A percentile compares a stretch with the other conserved stretches of the same genome.
Conservation (phyloP, 73 alveolate species). For the Diophrys appendiculata region DNA sequence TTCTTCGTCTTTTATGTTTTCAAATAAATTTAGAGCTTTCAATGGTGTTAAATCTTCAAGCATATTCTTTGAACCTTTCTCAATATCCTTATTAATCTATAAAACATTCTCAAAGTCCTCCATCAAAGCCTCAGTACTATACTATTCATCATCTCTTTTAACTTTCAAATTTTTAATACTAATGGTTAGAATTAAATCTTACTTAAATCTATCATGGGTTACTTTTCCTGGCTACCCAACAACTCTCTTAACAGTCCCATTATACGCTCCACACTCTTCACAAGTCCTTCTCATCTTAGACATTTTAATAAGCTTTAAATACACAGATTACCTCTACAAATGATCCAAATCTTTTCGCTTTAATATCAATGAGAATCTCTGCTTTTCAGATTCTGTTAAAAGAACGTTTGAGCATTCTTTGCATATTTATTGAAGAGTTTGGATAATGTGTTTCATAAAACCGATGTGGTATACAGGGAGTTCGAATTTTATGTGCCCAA, state of each 20-base stretch:
- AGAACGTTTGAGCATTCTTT: slow-evolving; percentile 78
- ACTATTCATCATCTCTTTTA: slow-evolving; percentile 31
- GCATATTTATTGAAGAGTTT: slow-evolving; percentile 74
- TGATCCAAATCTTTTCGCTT: slow-evolving; percentile 24
- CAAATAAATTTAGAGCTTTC: slow-evolving; percentile 68
- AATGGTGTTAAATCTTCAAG: slow-evolving; percentile 69
- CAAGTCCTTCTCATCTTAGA: slow-evolving; percentile 76
- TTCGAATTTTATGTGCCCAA: slow-evolving; percentile 87
- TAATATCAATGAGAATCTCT: slow-evolving; percentile 49
- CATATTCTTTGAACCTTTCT: slow-evolving; percentile 45
- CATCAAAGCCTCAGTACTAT: slow-evolving; percentile 42
- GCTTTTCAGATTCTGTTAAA: slow-evolving; percentile 53
- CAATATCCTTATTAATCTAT: slow-evolving; percentile 48
- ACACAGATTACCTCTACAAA: slow-evolving; percentile 9
- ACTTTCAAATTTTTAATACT: background rate
- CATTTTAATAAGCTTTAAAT: slow-evolving; percentile 30
- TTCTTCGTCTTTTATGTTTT: slow-evolving; percentile 81
- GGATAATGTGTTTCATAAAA: slow-evolving; percentile 82
- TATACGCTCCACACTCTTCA: slow-evolving; percentile 82
- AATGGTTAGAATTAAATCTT: slow-evolving; percentile 25
- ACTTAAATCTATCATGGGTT: slow-evolving; percentile 78
- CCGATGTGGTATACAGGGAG: slow-evolving; percentile 98
- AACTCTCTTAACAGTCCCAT: slow-evolving; percentile 84
- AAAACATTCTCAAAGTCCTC: slow-evolving; percentile 25
- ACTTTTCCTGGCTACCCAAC: slow-evolving; percentile 75